These are phyloP conservation scores for Chytriomyces sp. DNA, from an alignment of 192 early-diverging fungal species.

Conservation along the genomic window DNA sequence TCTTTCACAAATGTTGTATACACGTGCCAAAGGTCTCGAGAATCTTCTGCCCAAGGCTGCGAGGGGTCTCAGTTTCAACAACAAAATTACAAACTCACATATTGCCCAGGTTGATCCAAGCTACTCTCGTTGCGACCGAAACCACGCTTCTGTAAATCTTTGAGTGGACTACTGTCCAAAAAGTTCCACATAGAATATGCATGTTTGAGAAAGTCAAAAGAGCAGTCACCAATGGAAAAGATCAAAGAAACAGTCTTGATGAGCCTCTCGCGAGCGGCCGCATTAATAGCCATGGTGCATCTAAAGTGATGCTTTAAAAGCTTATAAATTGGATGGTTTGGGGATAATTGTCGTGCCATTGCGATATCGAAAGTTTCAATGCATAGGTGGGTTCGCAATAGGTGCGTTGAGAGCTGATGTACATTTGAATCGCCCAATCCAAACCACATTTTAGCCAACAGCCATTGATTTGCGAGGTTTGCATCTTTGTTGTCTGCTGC, in stretches of 20 bases:
- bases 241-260: neutral
- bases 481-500: neutral
- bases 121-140: neutral
- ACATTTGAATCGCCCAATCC: slow-evolving; percentile 4
- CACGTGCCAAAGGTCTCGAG: neutral
- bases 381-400: slow-evolving; percentile 4
- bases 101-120: slow-evolving; percentile 6
- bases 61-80: neutral
- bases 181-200: slow-evolving; percentile 1
- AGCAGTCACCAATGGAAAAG: neutral
- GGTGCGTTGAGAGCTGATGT: slow-evolving; percentile 10
- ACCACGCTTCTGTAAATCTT: slow-evolving; percentile 16
- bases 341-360: neutral
- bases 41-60: slow-evolving; percentile 16
- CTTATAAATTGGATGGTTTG: slow-evolving; percentile 2
- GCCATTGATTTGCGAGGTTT: neutral
- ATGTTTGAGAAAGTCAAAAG: neutral
- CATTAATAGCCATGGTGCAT: slow-evolving; percentile 17
- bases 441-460: slow-evolving; percentile 8
- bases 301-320: slow-evolving; percentile 1
- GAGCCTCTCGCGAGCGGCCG: neutral
- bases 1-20: neutral
- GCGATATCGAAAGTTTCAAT: slow-evolving; percentile 8
- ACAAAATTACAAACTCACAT: slow-evolving; percentile 3
- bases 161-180: neutral